Base-by-base conservation (phyloP, 768 basidiomycete genomes). In the Rhodotorula kratochvilovae region DNA sequence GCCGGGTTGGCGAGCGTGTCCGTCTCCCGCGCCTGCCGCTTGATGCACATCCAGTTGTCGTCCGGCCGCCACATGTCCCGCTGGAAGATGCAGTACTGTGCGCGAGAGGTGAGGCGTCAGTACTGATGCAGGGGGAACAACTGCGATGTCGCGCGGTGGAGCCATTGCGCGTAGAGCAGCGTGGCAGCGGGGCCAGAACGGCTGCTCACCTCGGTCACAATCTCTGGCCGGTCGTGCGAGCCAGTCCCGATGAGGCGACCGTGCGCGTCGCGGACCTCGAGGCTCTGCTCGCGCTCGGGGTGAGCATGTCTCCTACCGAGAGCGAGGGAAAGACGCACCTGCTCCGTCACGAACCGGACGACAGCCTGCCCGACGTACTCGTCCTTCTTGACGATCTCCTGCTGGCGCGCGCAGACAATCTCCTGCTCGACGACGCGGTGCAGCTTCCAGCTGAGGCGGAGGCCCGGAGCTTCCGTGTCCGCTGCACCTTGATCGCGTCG, bases 11-110 rank as follows among this genome's bases (percentile, higher is more conserved):
- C 70, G 31, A 71, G 70, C 53, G 70, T 71, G 55, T 71, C 70
- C 25, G 70, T 71, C 60, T 71, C 70, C 61, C 57, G 57, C 27
- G 70, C 70, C 42, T 60, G 65, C 56, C 61, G 62, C 63, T 70
- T 73, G 33, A 73, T 65, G 50, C 61, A 56, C 57, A 56, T 62
- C 72, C 72, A 73, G 11, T 73, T 64, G 42, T 73, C 72, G 43
- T 73, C 72, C 7, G 68, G 68, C 25, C 72, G 65, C 72, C 72
- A 73, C 72, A 73, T 73, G 50, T 73, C 72, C 3, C 72, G 72
- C 62, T 73, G 72, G 61, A 69, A 70, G 29, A 73, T 61, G 48
- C 51, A 60, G 72, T 69, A 69, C 72, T 73, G 67, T 42, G 12
- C 2, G 15, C 1, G 23, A 0, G 43, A 16, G 16, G 48, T 5